Base-by-base conservation (phyloP, 1,139 yeast genomes). In the Hansenula anomala region DNA sequence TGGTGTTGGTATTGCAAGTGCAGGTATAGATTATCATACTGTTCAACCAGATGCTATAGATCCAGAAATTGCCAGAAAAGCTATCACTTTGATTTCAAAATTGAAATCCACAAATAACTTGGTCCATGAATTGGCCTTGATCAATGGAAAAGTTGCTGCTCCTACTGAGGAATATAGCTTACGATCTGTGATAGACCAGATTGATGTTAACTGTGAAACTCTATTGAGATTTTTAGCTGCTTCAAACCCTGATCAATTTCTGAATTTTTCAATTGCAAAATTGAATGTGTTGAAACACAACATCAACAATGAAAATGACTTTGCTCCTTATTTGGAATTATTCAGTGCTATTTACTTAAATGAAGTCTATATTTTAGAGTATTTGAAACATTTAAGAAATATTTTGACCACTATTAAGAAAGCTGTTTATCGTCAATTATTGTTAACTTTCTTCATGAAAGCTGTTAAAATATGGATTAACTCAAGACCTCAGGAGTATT, bases 401-500 rank as follows among this genome's bases (percentile, higher is more conserved):
- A 55, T 71, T 15, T 49, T 74, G 16, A 67, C 69, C 4, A 54
- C 61, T 22, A 64, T 77, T 23, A 71, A 67, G 45, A 71, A 75
- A 40, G 67, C 66, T 16, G 63, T 77, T 6, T 84, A 86, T 71
- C 73, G 70, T 44, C 75, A 73, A 49, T 61, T 76, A 13, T 56
- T 78, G 4, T 61, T 78, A 27, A 66, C 71, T 17, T 80, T 75
- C 48, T 66, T 74, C 42, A 60, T 79, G 20, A 66, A 66, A 38
- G 63, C 76, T 34, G 56, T 80, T 11, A 66, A 70, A 47, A 69
- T 70, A 43, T 85, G 86, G 75, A 63, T 75, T 16, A 63, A 72
- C 37, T 66, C 80, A n/a, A 65, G 82, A 48, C 78, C 87, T 0
- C 56, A 59, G 13, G 83, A 78, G 48, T 71, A 67, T 51, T 38